phyloP scores from a whole-genome alignment of 768 basidiomycete genomes.

The Tricholoma matsutake region DNA sequence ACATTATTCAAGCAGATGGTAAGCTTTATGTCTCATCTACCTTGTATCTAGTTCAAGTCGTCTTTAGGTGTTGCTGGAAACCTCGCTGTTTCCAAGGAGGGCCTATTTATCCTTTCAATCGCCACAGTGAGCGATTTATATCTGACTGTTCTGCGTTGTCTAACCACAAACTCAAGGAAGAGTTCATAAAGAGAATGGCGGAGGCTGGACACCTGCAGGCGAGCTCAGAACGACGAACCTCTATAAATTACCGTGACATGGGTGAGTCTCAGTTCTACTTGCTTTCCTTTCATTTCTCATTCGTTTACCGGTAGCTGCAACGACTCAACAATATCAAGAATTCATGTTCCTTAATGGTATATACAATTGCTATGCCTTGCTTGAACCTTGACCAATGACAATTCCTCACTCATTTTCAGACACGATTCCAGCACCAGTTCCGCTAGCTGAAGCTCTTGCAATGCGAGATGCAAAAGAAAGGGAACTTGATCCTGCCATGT shows the following conservation, averaged over 20 bases:
- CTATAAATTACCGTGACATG: conserved; percentile 70
- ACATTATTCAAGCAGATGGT: conserved; percentile 80
- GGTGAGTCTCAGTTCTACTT: conserved; percentile 42
- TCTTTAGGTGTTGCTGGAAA: conserved; percentile 53
- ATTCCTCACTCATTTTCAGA: conserved; percentile 36
- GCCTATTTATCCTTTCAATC: conserved; percentile 66
- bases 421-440: conserved; percentile 61
- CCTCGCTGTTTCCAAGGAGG: conserved; percentile 73
- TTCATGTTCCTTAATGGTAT: conserved; percentile 71
- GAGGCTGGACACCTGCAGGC: conserved; percentile 70
- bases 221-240: conserved; percentile 50
- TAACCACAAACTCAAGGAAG: conserved; percentile 53
- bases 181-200: conserved; percentile 76
- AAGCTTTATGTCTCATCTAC: conserved; percentile 16
- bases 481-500: conserved; percentile 51
- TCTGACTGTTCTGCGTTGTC: not conserved
- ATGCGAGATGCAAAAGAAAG: conserved; percentile 51
- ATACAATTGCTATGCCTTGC: not conserved
- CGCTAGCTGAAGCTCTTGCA: conserved; percentile 57
- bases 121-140: conserved; percentile 56
- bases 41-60: conserved; percentile 5
- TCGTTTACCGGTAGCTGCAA: conserved; percentile 40
- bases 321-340: conserved; percentile 61
- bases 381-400: conserved; percentile 6
- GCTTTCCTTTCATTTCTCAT: conserved; percentile 6